phyloP scores from a whole-genome alignment of 2,329 filamentous ascomycete genomes.

The Sarocladium oryzae region DNA sequence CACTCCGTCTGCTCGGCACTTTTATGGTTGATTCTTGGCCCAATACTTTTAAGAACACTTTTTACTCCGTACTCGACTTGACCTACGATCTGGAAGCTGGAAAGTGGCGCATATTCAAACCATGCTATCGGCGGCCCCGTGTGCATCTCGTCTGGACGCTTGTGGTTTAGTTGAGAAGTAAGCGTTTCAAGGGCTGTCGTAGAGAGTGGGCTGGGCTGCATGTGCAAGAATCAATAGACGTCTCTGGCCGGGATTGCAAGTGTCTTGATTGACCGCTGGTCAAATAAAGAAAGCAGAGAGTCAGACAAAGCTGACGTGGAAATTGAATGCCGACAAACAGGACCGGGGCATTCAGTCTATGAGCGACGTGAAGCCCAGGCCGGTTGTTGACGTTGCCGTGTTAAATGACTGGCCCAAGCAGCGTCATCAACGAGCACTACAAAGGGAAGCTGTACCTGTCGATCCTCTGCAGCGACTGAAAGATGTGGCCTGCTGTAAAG shows the following conservation, averaged over 20 bases:
- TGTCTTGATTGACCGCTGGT: background rate
- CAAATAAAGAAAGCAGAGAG: background rate
- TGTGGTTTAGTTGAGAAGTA: background rate
- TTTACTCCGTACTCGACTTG: no score
- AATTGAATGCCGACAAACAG: background rate
- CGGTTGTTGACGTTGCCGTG: background rate
- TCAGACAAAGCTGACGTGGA: background rate
- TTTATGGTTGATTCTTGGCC: no score
- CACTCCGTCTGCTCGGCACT: no score
- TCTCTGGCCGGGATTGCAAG: background rate
- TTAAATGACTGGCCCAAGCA: constrained; percentile 6
- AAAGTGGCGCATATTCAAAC: constrained; percentile 1
- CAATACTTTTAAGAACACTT: no score
- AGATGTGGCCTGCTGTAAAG: background rate
- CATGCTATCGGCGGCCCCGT: background rate
- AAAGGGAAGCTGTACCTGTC: constrained; percentile 4
- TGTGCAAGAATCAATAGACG: background rate
- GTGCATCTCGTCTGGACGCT: background rate
- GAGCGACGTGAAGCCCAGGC: background rate
- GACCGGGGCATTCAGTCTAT: no score
- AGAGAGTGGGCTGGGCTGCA: background rate
- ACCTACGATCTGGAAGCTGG: no score
- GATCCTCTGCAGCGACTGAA: background rate
- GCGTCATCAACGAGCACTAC: background rate
- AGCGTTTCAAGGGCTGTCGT: background rate